Conservation (phyloP, 306 rosid species). For the Quercus variabilis region DNA sequence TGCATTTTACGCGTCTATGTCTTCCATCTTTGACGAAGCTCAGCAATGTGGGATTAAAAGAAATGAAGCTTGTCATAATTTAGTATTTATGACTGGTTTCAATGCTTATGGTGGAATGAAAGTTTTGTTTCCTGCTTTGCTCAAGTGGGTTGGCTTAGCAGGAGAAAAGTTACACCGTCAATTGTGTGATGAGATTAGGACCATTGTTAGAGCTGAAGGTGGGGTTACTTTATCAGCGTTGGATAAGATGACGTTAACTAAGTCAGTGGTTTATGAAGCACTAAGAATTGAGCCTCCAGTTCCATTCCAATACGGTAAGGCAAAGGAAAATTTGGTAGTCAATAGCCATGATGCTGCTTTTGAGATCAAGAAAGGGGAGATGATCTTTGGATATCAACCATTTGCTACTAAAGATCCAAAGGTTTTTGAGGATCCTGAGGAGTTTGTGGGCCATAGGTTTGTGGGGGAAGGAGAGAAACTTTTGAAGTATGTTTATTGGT, state of each 20-base stretch:
- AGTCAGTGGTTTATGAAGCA: slow-evolving; percentile 58
- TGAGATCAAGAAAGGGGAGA: slow-evolving; percentile 72
- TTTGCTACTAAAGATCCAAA: slow-evolving; percentile 61
- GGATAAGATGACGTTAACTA: slow-evolving; percentile 54
- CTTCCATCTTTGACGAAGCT: slow-evolving; percentile 47
- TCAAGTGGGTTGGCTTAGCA: slow-evolving; percentile 62
- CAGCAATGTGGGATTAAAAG: slow-evolving; percentile 36
- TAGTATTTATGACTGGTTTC: slow-evolving; percentile 59
- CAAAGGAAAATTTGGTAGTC: slow-evolving; percentile 56
- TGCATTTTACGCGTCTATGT: slow-evolving; percentile 22
- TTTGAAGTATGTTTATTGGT: slow-evolving; percentile 50
- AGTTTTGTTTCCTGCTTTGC: slow-evolving; percentile 45
- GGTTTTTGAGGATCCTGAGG: slow-evolving; percentile 45
- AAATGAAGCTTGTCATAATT: slow-evolving; percentile 69
- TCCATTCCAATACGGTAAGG: slow-evolving; percentile 66
- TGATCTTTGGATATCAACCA: slow-evolving; percentile 73
- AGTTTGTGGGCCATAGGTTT: slow-evolving; percentile 41
- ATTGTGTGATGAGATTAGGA: slow-evolving; percentile 53
- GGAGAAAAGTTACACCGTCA: slow-evolving; percentile 45
- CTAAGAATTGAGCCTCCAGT: slow-evolving; percentile 76
- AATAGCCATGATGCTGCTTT: slow-evolving; percentile 51
- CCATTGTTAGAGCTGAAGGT: slow-evolving; percentile 39
- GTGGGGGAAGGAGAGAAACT: slow-evolving; percentile 34
- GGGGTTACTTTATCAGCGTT: slow-evolving; percentile 32
- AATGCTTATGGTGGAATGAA: slow-evolving; percentile 69